phyloP scores from a whole-genome alignment of 257 asterid genomes.

The Penstemon barbatus region DNA sequence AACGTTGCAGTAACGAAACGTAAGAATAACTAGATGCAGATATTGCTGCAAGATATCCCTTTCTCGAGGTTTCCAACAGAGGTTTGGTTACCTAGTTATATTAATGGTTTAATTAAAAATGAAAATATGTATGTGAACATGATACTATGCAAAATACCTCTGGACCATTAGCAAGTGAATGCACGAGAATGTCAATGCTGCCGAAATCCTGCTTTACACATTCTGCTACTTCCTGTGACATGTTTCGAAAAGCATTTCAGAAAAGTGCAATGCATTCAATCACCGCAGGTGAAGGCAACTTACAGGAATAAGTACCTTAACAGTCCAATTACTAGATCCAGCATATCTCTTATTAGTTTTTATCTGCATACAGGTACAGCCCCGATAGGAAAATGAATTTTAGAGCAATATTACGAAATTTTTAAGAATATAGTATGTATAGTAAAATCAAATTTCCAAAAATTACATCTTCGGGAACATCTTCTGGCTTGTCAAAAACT shows the following conservation, averaged over 20 bases:
- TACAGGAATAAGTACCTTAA: conserved; percentile 44
- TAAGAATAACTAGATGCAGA: conserved; percentile 93
- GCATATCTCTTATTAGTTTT: conserved; percentile 82
- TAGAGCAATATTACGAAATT: conserved; percentile 12
- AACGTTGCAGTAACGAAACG: conserved; percentile 72
- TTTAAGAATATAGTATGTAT: not conserved
- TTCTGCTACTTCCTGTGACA: conserved; percentile 79
- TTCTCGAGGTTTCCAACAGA: conserved; percentile 80
- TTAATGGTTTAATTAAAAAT: conserved; percentile 25
- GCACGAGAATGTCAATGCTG: conserved; percentile 84
- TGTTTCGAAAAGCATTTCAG: conserved; percentile 21
- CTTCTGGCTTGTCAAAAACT: conserved; percentile 69
- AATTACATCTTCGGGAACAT: conserved; percentile 86
- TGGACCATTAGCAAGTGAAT: conserved; percentile 89
- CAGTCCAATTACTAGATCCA: conserved; percentile 87
- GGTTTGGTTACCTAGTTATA: conserved; percentile 71
- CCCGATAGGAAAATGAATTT: not conserved
- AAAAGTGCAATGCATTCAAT: not conserved
- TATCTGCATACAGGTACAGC: conserved; percentile 49
- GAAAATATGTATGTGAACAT: not conserved
- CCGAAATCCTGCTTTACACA: conserved; percentile 80
- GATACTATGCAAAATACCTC: conserved; percentile 51
- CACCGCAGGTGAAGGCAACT: not conserved
- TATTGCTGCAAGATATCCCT: conserved; percentile 89
- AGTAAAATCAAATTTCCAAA: conserved; percentile 5